Base-by-base conservation (phyloP, 2,329 filamentous ascomycete species). In the Claviceps quebecensis region DNA sequence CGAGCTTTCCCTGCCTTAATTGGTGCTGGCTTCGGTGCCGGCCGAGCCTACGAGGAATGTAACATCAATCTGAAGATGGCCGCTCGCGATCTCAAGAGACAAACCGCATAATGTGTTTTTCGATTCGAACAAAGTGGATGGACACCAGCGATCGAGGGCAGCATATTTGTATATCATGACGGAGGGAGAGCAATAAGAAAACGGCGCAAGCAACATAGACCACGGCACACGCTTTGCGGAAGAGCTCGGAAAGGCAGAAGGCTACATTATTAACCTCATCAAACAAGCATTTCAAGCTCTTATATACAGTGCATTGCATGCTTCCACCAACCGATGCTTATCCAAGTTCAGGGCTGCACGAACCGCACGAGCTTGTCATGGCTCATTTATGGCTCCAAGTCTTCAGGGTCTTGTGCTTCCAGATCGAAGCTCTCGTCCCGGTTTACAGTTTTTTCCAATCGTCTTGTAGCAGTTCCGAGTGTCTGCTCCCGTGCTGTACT, bases 1-100 rank as follows among this genome's bases (percentile, higher is more conserved):
- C 84, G 93, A 74, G 87, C 93, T 59, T 98, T 91, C 88, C 93
- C 93, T 53, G 93, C 90, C n/a, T 93, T 88, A 67, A 80, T 95
- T 59, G 93, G 93, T 58, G 78, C 91, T 51, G 93, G 93, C 53
- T 97, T 98, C 68, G 93, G 94, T 67, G 90, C 90, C 57, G 93
- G 93, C 63, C 83, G 94, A 64, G 93, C 93, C 53, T 98, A 95
- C 76, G 93, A 98, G 72, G 93, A 98, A 76, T 96, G 93, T 72
- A 95, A 98, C 75, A 86, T 78, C 73, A 84, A 74, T 72, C 67
- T 83, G 61, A 83, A 81, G 71, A 73, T 76, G 65, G 77, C 78
- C 38, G 73, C 77, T 45, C 72, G 72, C 60, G 76, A 80, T 52
- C 69, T 81, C 59, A 77, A 75, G 70, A 76, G 70, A 65, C 69